Base-by-base conservation (phyloP, 306 rosid genomes). In the Fragaria iinumae region DNA sequence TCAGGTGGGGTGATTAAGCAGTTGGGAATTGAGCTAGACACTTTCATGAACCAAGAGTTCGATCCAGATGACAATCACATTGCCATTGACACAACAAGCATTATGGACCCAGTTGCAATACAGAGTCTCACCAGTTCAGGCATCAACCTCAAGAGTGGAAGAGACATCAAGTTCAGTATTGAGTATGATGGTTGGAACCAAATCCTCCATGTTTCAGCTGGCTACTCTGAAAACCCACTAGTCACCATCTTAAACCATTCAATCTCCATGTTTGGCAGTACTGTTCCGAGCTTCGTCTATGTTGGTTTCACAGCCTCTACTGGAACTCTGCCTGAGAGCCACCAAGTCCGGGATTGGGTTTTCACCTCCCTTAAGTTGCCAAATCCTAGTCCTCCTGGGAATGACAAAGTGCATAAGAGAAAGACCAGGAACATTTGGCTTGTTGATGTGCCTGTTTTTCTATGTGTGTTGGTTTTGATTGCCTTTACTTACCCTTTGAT, bases 301-400 rank as follows among this genome's bases (percentile, higher is more conserved):
- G 88, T 90, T 10, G 93, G 93, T 47, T 90, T 90, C 76, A 84
- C 89, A 13, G 87, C 84, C 55, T 82, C 93, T 4, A 87, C 85
- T 0, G 83, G 91, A 34, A 36, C 80, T 39, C 64, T 76, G 41
- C 83, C 88, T 6, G 78, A 90, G 69, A 76, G 79, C 55, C 90
- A 90, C 57, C 82, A 48, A 29, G 50, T 86, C 13, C 82, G 83
- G 6, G 75, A 86, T 75, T 87, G 93, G 91, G 77, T 74, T 11
- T 87, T 90, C 83, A 87, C 89, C 53, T 86, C 90, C 48, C 86
- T 84, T 27, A 80, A 85, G 44, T 20, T 89, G 41, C 83, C 90
- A 23, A 32, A 49, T 80, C 63, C 82, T 45, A 21, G 12, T 64
- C 29, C 75, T 32, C 29, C 74, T 10, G 47, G 52, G 56, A 48